Conservation (phyloP, 768 basidiomycete genomes). For the Candolleomyces efflorescens region DNA sequence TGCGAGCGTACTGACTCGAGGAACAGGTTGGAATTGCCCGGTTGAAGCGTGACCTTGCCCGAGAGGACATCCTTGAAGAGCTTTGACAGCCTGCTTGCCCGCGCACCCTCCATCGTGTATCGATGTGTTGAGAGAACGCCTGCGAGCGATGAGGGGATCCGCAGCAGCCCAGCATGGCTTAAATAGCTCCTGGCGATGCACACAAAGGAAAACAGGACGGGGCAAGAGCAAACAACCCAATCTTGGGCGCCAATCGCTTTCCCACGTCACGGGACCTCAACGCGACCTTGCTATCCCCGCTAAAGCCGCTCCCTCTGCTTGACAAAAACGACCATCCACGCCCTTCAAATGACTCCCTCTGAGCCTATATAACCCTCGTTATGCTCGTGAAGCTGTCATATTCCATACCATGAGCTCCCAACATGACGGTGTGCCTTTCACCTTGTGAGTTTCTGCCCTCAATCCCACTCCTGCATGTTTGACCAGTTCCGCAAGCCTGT, state of each 20-base stretch:
- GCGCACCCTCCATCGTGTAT: slow-evolving; percentile 3
- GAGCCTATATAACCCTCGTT: background rate
- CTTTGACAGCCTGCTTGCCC: slow-evolving; percentile 24
- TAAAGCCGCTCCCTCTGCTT: background rate
- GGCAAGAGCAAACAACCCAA: background rate
- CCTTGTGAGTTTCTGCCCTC: slow-evolving; percentile 34
- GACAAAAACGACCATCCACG: background rate
- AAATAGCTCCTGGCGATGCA: background rate
- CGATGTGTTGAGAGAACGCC: background rate
- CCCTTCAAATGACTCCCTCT: background rate
- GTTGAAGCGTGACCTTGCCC: slow-evolving; percentile 22
- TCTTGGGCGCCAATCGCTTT: background rate
- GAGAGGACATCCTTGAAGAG: slow-evolving; percentile 28
- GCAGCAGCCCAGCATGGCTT: background rate
- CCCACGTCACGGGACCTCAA: background rate
- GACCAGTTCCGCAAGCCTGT: background rate
- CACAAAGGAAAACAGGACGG: background rate
- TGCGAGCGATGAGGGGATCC: no score
- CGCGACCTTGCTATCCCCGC: background rate
- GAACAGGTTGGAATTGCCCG: slow-evolving; percentile 29
- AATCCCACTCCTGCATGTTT: background rate
- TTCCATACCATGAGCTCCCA: background rate
- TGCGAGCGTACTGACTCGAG: slow-evolving; percentile 43
- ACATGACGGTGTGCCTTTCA: slow-evolving; percentile 30
- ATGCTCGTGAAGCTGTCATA: background rate